Base-by-base conservation (phyloP, 495 filamentous ascomycete species). In the Filosporella fistucella region DNA sequence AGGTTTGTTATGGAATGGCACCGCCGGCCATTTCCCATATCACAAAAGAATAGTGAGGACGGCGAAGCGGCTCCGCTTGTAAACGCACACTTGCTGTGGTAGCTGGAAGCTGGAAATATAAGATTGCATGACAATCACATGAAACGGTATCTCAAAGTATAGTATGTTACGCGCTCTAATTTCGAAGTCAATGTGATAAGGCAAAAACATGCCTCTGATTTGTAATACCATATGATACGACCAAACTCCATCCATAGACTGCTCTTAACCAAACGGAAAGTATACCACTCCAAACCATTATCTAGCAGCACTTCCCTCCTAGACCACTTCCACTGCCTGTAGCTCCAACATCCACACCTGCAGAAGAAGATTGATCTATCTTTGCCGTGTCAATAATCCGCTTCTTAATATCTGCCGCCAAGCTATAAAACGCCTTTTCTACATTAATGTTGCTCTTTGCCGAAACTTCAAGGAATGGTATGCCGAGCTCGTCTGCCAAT, bases 381-480 rank as follows among this genome's bases (percentile, higher is more conserved):
- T 90, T 89, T 48, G 84, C 81, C 30, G 84, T 95, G 61, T 91
- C 88, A 63, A 90, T 85, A 60, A 91, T 84, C 48, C 86, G 73
- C 74, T 96, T 96, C 81, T 98, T 98, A 72, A 99, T 99, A 65
- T 96, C 94, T 42, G 85, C 78, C 14, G 93, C 93, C 49, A 99
- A 83, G 67, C 75, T 89, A 68, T 91, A 97, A 66, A 99, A 99
- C 2, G 93, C 93, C 75, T 97, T 90, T 68, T 99, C 93, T 55
- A 99, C 91, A 69, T 97, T 99, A 81, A 94, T 95, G 70, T 97
- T 97, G 71, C 86, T 89, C 76, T 97, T 97, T 45, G 93, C 93
- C 17, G 88, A 95, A 35, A 99, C 93, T 64, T 99, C 93, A 63
- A 99, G 82, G 72, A 99, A 99, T 4, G 94, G 93, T 51, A 99